Evolutionary conservation across 768 basidiomycete genomes (phyloP), one percentile per base, ranked within the genome.

Genomic region (Calocera viscosa): DNA sequence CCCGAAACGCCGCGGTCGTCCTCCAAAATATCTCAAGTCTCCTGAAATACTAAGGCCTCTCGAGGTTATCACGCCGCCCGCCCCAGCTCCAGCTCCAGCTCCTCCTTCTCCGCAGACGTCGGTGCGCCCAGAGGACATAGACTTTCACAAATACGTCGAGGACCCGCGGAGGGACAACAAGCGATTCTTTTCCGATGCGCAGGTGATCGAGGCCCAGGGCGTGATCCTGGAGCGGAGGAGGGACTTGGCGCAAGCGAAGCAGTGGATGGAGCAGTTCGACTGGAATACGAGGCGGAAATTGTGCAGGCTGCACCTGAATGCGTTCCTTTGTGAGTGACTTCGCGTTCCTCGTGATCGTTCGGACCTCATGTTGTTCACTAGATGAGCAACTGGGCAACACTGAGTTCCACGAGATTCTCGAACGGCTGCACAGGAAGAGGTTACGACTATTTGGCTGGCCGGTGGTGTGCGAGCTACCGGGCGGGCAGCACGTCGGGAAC

Each of bases 141-240:
- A 60, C 22, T 60, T 60, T 19, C 53, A 60, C 53, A 12, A 22
- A 10, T 60, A 60, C 30, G 53, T 60, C 10, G 53, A 60, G 30
- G 53, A 60, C 19, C 53, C 53, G 19, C 53, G 53, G 22, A 26
- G 53, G 53, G 53, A 60, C 26, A 60, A 60, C 26, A 60, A 60
- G 22, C 53, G 53, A 22, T 60, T 60, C 53, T 60, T 28, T 43
- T 26, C 43, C 22, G 66, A 67, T 43, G 63, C 49, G 2, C 67
- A 75, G 73, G 75, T 76, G 65, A 73, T 75, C 64, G 72, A 72
- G 39, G 75, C 75, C 40, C 75, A 76, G 66, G 74, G 75, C 67
- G 72, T 71, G n/a, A 75, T 75, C 64, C 66, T 75, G 64, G 66
- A 75, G 53, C 35, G 66, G 2, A 69, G 73, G 32, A 73, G 74